These are phyloP conservation scores for Scutellaria barbata DNA, from an alignment of 257 asterid genomes.

Conservation along the genomic window DNA sequence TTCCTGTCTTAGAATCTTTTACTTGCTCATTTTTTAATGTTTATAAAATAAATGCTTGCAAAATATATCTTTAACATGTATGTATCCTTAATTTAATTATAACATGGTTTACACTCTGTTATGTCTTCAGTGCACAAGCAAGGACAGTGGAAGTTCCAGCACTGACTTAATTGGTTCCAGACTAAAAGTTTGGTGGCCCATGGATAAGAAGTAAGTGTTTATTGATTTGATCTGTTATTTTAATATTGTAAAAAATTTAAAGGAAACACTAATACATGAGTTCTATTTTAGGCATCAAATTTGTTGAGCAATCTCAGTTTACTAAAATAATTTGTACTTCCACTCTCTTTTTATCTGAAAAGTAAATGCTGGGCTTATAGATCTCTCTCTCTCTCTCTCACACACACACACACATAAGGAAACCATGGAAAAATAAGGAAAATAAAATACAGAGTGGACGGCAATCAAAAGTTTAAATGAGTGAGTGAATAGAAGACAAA, in stretches of 20 bases:
- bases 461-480: constrained; percentile 16
- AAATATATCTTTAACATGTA: neutral
- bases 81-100: constrained; percentile 13
- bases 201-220: constrained; percentile 84
- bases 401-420: neutral
- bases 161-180: constrained; percentile 79
- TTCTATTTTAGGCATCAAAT: constrained; percentile 19
- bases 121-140: constrained; percentile 62
- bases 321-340: constrained; percentile 19
- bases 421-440: constrained; percentile 7
- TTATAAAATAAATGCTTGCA: constrained; percentile 13
- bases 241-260: neutral
- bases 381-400: neutral
- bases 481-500: constrained; percentile 2
- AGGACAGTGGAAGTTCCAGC: constrained; percentile 54
- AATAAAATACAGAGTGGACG: neutral
- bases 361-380: neutral
- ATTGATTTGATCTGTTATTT: constrained; percentile 36
- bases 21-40: neutral
- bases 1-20: constrained; percentile 8
- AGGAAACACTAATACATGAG: constrained; percentile 15
- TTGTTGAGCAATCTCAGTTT: constrained; percentile 24
- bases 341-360: constrained; percentile 24
- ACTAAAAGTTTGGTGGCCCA: constrained; percentile 99
- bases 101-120: constrained; percentile 29